These are phyloP conservation scores for Colletotrichum tropicale DNA, from an alignment of 2,329 filamentous ascomycete genomes.

Conservation along the genomic window DNA sequence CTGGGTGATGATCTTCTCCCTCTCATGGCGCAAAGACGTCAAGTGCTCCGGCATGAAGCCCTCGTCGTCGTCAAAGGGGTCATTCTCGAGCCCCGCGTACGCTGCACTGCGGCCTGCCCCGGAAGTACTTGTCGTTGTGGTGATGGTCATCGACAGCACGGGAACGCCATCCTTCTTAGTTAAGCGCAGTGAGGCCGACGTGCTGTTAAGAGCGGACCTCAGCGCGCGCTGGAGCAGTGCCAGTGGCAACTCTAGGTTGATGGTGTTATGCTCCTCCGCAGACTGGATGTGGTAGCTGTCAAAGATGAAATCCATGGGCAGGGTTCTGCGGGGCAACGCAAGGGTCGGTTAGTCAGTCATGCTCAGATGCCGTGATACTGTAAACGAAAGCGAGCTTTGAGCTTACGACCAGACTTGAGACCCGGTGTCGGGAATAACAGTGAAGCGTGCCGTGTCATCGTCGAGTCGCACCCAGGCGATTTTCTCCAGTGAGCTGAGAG, in stretches of 20 bases:
- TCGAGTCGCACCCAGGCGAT: conserved; percentile 91
- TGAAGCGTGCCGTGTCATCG: conserved; percentile 88
- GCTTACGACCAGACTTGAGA: conserved; percentile 95
- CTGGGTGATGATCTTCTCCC: conserved; percentile 92
- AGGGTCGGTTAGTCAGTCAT: not conserved
- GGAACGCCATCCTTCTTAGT: conserved; percentile 92
- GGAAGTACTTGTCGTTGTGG: conserved; percentile 68
- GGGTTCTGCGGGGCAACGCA: conserved; percentile 43
- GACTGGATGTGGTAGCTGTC: conserved; percentile 85
- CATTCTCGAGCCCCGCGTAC: conserved; percentile 33
- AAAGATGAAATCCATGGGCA: conserved; percentile 83
- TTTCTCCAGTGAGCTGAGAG: conserved; percentile 73
- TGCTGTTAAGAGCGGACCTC: conserved; percentile 82
- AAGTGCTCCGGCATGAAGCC: conserved; percentile 55
- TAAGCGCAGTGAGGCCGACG: conserved; percentile 82
- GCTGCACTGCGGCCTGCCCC: conserved; percentile 29
- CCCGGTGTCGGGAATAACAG: conserved; percentile 91
- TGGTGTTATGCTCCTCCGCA: conserved; percentile 80
- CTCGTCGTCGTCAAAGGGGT: conserved; percentile 45
- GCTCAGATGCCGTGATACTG: not conserved
- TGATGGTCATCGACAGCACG: conserved; percentile 87
- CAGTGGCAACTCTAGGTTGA: conserved; percentile 96
- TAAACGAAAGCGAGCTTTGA: not conserved
- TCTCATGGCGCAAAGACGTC: conserved; percentile 67
- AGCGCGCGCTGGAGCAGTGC: conserved; percentile 87